Evolutionary conservation across 768 basidiomycete genomes (phyloP), one percentile per base, ranked within the genome.

Genomic region (Psilocybe sp.): DNA sequence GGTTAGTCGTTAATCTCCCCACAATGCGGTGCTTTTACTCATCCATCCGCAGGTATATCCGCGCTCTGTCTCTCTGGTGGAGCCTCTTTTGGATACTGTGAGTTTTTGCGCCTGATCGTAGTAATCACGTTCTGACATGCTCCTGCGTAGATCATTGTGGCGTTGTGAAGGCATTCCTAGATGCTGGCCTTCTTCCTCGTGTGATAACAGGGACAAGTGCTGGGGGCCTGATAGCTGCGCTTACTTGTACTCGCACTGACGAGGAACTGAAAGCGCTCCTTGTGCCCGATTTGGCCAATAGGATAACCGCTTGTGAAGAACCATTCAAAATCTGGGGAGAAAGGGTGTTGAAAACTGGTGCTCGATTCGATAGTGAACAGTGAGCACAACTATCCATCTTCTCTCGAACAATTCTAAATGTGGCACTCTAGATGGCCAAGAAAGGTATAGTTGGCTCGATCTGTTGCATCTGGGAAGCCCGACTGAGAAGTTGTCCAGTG

Each of bases 61-160:
- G 96, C 97, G 0, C 71, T 99, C 4, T 98, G 96, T 66, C 77
- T 99, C 10, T 93, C 90, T n/a, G 97, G 97, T 13, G 96, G 97
- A 5, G 97, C 91, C 7, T 85, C 87, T 1, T 96, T 98, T 63
- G 94, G 93, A 8, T 97, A 96, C 64, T 98, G 92, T 87, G 67
- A 62, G 82, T 59, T n/a, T 28, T n/a, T 37, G 20, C 31, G 28
- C 47, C 38, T 16, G 39, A 36, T 19, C n/a, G 12, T 28, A 3
- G 40, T 19, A 43, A 23, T 38, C 47, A n/a, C 40, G 16, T 12
- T 46, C 36, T 39, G 33, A 43, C 58, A 46, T 16, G 18, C 16
- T 41, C 50, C 3, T 54, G 35, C 18, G 14, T 32, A 92, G 87
- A 93, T 64, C 91, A 93, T 62, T 81, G 89, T 61, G 96, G 96